Evolutionary conservation across 306 rosid species (phyloP), one percentile per base, ranked within the genome.

Genomic region (Acacia acuminata): DNA sequence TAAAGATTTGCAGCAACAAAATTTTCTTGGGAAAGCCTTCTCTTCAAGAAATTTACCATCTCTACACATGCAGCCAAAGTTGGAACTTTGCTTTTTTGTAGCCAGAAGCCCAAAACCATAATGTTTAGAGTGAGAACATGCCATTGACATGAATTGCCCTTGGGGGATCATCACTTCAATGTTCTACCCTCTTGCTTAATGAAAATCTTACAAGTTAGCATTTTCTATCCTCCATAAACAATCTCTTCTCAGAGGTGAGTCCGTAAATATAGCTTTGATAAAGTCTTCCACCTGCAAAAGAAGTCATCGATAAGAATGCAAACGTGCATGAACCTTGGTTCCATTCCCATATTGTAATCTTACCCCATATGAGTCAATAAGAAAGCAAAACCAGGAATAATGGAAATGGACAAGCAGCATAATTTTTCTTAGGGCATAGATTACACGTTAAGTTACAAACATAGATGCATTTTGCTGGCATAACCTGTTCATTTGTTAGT

Each of bases 231-330:
- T 92, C 93, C 91, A 81, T 81, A 90, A 88, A 84, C 98, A 91
- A 76, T 92, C 97, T 87, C 77, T 91, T 80, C 96, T 88, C 81
- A 94, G 80, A 75, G 97, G 84, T 10, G 97, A 94, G 77, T 94
- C 98, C 36, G 93, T 83, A 85, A 94, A 94, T 81, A 94, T 94
- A 64, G 97, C 94, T 86, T 89, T 91, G 88, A 94, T 85, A 79
- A 92, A 93, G 85, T 92, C 89, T 82, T 75, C 84, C 77, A 94
- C 90, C 97, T 92, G 87, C 85, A 80, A 84, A 24, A 42, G 68
- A 40, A 47, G 38, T 82, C 47, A 78, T 25, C 30, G 44, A 70
- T 56, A n/a, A 56, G 27, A 55, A 55, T 55, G 65, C 40, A 45
- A 70, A 20, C 7, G 70, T 25, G 67, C 71, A 80, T 79, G 45